A percentile compares a stretch with the other conserved stretches of the same genome.
phyloP scores from a whole-genome alignment of 139 green algal species.

The Auxenochlorella protothecoides region DNA sequence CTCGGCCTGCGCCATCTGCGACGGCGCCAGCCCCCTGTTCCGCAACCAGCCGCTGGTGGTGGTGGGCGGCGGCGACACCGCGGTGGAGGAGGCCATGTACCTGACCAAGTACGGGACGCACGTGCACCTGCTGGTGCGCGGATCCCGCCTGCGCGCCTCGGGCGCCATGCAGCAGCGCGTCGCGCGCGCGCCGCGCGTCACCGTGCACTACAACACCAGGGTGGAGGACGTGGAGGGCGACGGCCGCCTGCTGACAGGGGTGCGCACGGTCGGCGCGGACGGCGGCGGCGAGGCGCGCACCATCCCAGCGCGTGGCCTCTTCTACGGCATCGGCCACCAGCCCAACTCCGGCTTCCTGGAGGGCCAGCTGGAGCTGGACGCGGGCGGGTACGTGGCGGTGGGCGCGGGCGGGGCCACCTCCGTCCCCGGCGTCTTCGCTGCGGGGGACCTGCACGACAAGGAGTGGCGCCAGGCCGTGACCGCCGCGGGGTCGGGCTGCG shows the following conservation, averaged over 20 bases:
- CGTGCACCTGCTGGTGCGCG: conserved; percentile 90
- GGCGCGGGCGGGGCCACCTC: conserved; percentile 38
- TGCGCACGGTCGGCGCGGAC: conserved; percentile 24
- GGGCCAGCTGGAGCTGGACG: conserved; percentile 74
- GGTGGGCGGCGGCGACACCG: conserved; percentile 92
- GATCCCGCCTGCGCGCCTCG: conserved; percentile 63
- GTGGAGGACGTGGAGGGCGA: conserved; percentile 69
- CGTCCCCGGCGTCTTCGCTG: conserved; percentile 80
- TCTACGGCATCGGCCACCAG: conserved; percentile 96
- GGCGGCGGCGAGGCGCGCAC: conserved; percentile 37
- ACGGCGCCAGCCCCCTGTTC: conserved; percentile 75
- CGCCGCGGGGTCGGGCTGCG: conserved; percentile 88
- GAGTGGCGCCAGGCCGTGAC: conserved; percentile 92
- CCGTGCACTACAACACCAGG: conserved; percentile 70
- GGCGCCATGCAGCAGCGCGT: conserved; percentile 81
- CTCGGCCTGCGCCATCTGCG: conserved; percentile 94
- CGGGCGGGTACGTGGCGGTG: conserved; percentile 75
- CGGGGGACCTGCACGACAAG: conserved; percentile 88
- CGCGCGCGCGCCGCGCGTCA: conserved; percentile 25
- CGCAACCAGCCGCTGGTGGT: conserved; percentile 83
- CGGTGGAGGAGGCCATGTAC: conserved; percentile 92
- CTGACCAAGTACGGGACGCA: conserved; percentile 91
- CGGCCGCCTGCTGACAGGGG: conserved; percentile 36
- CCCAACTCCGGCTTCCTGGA: conserved; percentile 76
- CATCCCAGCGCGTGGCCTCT: conserved; percentile 75